These are phyloP conservation scores for Trypanosoma vivax DNA, from an alignment of 208 protist species.

Conservation along the genomic window DNA sequence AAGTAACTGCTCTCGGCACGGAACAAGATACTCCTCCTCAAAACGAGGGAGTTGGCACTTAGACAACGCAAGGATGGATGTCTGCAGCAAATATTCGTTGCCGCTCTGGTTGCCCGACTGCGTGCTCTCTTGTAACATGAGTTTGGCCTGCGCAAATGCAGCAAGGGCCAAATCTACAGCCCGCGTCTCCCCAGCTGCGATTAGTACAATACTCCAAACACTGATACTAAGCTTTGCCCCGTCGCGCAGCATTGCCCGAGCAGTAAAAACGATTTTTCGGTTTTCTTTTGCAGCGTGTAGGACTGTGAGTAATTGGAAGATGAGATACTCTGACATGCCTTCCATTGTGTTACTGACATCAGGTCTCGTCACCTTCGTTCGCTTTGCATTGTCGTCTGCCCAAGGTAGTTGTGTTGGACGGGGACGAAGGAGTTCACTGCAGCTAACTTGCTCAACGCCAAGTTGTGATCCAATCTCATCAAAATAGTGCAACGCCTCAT, in stretches of 20 bases:
- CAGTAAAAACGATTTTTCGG: constrained; percentile 31
- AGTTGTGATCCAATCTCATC: constrained; percentile 26
- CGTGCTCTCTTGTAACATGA: not conserved
- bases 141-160: constrained; percentile 19
- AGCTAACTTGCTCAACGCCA: constrained; percentile 13
- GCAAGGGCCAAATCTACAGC: constrained; percentile 52
- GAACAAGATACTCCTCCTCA: constrained; percentile 47
- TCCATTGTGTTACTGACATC: constrained; percentile 1
- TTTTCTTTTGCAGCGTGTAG: constrained; percentile 51
- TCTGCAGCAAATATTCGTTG: constrained; percentile 75
- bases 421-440: constrained; percentile 6
- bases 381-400: not conserved
- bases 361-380: not conserved
- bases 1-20: constrained; percentile 24
- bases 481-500: constrained; percentile 42
- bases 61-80: constrained; percentile 53
- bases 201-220: constrained; percentile 65
- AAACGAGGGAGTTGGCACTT: constrained; percentile 61
- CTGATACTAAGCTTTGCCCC: constrained; percentile 21
- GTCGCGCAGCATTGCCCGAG: constrained; percentile 31
- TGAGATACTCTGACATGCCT: constrained; percentile 24
- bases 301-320: constrained; percentile 46
- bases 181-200: constrained; percentile 49
- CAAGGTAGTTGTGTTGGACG: not conserved
- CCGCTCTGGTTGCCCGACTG: constrained; percentile 19